phyloP scores from a whole-genome alignment of 108 stramenopile species.

The Skeletonema marinoi region DNA sequence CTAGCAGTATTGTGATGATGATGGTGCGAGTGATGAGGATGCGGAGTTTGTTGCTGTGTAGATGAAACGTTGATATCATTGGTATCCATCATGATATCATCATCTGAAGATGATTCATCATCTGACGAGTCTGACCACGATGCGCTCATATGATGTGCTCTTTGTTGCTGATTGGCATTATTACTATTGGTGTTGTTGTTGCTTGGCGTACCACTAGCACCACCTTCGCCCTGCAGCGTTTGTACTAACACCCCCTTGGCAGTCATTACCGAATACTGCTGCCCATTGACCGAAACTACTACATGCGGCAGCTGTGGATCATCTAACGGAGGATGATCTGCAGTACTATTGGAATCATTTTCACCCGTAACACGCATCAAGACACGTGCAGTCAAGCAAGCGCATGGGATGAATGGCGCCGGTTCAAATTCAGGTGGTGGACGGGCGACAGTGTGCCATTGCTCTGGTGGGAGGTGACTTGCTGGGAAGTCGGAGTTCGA shows the following conservation, averaged over 20 bases:
- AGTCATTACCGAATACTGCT: conserved; percentile 48
- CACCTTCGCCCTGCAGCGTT: conserved; percentile 25
- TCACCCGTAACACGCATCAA: conserved; percentile 40
- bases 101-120: conserved; percentile 6
- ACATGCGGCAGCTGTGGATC: not conserved
- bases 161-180: not conserved
- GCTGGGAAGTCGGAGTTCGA: conserved; percentile 77
- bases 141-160: not conserved
- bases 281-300: not conserved
- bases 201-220: not conserved
- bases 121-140: conserved; percentile 26
- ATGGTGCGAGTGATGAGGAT: conserved; percentile 1
- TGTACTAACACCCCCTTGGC: conserved; percentile 75
- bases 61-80: not conserved
- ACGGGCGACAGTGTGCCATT: conserved; percentile 34
- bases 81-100: conserved; percentile 27
- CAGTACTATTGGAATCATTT: not conserved
- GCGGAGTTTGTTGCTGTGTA: conserved; percentile 1
- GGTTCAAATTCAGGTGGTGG: conserved; percentile 62
- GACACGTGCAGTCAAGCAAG: conserved; percentile 75
- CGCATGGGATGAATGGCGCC: conserved; percentile 66
- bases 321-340: not conserved
- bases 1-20: not conserved
- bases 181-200: not conserved
- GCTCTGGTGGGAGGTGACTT: conserved; percentile 18